A percentile compares a stretch with the other conserved stretches of the same genome.
Conservation (phyloP, 768 basidiomycete genomes). For the Sporobolomyces phaffii region DNA sequence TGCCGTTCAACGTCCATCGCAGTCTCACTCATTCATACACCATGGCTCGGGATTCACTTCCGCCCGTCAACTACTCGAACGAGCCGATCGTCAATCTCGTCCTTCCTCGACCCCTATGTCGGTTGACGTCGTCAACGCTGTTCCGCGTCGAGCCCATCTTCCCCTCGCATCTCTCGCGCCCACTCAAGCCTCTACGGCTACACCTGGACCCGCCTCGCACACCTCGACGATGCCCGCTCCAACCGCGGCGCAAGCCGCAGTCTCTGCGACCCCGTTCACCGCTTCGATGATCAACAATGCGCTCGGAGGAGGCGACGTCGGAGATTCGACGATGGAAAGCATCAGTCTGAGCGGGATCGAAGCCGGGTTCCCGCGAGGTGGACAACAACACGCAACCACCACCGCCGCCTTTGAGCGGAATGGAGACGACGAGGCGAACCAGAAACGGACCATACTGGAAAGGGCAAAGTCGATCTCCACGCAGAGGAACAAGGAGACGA, state of each 20-base stretch:
- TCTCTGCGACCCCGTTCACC: neutral
- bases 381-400: too few species aligned
- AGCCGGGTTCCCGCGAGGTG: slow-evolving; percentile 1
- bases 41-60: too few species aligned
- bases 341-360: neutral
- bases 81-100: neutral
- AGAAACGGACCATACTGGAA: neutral
- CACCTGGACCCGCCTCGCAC: neutral
- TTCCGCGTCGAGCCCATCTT: too few species aligned
- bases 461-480: neutral
- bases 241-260: neutral
- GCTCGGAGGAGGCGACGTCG: neutral
- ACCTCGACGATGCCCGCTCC: neutral
- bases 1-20: neutral
- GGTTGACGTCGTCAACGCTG: too few species aligned
- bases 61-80: neutral
- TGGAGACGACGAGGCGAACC: neutral
- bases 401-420: neutral
- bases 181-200: neutral
- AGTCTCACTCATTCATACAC: neutral
- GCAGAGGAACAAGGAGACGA: neutral
- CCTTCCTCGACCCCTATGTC: neutral
- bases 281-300: neutral
- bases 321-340: neutral
- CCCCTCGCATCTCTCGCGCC: too few species aligned